Evolutionary conservation across 495 filamentous ascomycete species (phyloP).

Genomic region (Penicillium coffeae): DNA sequence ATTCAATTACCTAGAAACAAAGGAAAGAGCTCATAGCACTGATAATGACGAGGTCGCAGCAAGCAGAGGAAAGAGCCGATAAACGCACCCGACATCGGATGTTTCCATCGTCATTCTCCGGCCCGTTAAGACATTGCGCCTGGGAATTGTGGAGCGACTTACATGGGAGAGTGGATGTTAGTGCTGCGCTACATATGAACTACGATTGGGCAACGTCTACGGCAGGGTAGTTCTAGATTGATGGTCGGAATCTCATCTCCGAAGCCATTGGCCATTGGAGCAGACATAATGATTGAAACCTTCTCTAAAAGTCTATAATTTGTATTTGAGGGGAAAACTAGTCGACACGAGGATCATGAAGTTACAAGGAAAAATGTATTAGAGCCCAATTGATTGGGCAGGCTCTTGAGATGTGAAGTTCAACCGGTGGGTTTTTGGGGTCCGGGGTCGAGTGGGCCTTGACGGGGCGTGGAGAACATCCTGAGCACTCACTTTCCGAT

Average conservation of each 20-base stretch:
- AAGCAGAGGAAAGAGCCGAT: constrained; percentile 13
- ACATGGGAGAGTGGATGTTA: too few species aligned
- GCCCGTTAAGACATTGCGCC: too few species aligned
- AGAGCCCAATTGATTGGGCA: too few species aligned
- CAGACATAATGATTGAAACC: background rate
- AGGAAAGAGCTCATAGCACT: background rate
- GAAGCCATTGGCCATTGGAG: background rate
- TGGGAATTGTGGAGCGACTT: too few species aligned
- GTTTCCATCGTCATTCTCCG: background rate
- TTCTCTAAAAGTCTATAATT: background rate
- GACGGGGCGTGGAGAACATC: too few species aligned
- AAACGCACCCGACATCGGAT: constrained; percentile 20
- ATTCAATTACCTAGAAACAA: background rate
- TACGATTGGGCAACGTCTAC: too few species aligned
- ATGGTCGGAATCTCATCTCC: background rate
- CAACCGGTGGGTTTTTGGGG: background rate
- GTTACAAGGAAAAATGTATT: background rate
- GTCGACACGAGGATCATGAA: background rate
- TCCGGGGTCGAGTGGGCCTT: background rate
- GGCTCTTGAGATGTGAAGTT: too few species aligned
- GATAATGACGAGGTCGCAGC: background rate
- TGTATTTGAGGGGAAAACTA: background rate
- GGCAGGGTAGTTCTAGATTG: too few species aligned
- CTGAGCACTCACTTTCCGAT: constrained; percentile 9
- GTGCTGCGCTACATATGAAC: too few species aligned